A percentile compares a stretch with the other conserved stretches of the same genome.
These are phyloP conservation scores for Aspergillus carbonarius DNA, from an alignment of 2,329 filamentous ascomycete genomes.

Conservation along the genomic window DNA sequence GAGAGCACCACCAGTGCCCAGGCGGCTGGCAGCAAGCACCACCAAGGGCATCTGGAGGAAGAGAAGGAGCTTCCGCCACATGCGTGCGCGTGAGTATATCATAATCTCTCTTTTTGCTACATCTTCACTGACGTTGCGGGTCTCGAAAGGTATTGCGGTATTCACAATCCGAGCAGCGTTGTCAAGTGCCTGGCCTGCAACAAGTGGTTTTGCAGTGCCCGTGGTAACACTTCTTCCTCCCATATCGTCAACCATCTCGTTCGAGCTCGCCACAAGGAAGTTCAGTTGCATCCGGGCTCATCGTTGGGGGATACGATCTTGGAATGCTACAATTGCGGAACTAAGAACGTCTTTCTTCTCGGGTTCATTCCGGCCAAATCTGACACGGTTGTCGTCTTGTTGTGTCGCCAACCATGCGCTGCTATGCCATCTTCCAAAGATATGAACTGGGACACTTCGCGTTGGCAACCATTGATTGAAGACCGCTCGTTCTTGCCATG, in stretches of 20 bases:
- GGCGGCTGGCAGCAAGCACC: constrained; percentile 70
- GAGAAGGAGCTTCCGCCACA: constrained; percentile 90
- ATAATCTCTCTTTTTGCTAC: neutral
- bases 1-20: constrained; percentile 77
- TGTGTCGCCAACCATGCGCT: constrained; percentile 95
- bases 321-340: constrained; percentile 98
- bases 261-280: constrained; percentile 95
- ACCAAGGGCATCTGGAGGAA: constrained; percentile 62
- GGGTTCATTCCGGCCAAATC: constrained; percentile 99
- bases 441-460: constrained; percentile 98
- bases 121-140: constrained; percentile 10
- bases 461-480: constrained; percentile 96
- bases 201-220: constrained; percentile 99
- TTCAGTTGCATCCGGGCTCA: constrained; percentile 91
- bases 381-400: constrained; percentile 92
- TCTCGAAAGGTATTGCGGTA: constrained; percentile 78
- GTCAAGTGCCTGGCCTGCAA: constrained; percentile 94
- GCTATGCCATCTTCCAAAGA: constrained; percentile 95
- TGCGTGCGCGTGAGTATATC: constrained; percentile 80
- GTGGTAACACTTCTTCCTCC: constrained; percentile 92
- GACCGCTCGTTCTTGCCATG: constrained; percentile 92
- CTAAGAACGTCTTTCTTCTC: constrained; percentile 97
- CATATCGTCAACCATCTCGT: constrained; percentile 99
- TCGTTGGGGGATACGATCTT: constrained; percentile 92
- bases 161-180: constrained; percentile 91